Base-by-base conservation (phyloP, 768 basidiomycete species). In the Collybia sordida region DNA sequence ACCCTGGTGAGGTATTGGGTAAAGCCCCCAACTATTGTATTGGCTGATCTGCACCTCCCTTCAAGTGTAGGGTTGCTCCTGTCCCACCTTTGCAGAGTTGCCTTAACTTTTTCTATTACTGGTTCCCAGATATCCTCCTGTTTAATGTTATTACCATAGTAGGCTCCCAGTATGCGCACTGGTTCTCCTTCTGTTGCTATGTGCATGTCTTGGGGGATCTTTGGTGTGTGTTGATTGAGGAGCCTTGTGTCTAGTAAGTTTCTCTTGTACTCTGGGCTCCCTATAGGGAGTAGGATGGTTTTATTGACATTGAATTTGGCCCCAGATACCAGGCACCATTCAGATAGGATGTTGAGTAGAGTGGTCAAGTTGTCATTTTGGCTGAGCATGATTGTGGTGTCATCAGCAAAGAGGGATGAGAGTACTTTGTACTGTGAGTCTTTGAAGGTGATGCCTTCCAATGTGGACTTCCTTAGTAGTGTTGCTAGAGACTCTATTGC, bases 231-330 rank as follows among this genome's bases (percentile, higher is more conserved):
- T 21, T 19, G 6, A 38, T 45, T 31, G 52, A 15, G 38, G 44
- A 48, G 24, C 60, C 51, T 1, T 3, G 34, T 40, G 1, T 25
- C 54, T 1, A 46, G 19, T 1, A 62, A 45, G 2, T 11, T 3
- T 18, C 49, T 21, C 14, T 66, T 44, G 54, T 57, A 65, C 3
- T 46, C 44, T 4, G 24, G 24, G 2, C 49, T 31, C 0, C 74
- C 72, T 0, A 74, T 57, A 0, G 71, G 72, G 1, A 76, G 59
- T 0, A 73, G 51, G 24, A 69, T 64, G 0, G 74, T 78, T 53
- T 80, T 80, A 0, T 45, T 40, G 0, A 58, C 48, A 45, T 78
- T 79, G 54, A 78, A 79, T 36, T 69, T 72, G 0, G 75, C 76
- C 0, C 65, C 57, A 5, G 71, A 71, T 3, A 66, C 72, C 0